Evolutionary conservation across 345 rosid species (phyloP).

Genomic region (Salix koriyanagi): DNA sequence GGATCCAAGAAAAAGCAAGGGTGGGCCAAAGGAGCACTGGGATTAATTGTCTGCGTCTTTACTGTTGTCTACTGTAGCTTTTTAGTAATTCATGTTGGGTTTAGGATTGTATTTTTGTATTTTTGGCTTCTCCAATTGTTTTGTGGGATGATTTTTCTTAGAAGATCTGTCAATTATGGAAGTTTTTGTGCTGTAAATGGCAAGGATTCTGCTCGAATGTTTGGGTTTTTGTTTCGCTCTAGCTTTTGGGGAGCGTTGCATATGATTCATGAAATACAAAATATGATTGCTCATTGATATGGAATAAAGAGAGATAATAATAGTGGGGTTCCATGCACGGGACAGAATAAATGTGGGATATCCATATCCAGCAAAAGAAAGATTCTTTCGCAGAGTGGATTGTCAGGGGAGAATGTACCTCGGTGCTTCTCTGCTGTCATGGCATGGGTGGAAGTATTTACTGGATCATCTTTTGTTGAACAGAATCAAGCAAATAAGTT

Average conservation of each 20-base stretch:
- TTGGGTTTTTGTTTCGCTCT: background rate
- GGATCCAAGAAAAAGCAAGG: conserved; percentile 32
- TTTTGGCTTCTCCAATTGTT: background rate
- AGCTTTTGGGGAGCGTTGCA: background rate
- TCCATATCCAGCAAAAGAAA: conserved; percentile 16
- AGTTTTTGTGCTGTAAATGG: background rate
- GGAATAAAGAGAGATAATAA: conserved; percentile 21
- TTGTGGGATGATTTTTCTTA: background rate
- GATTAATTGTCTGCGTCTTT: conserved; percentile 55
- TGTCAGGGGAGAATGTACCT: background rate
- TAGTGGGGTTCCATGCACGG: conserved; percentile 9
- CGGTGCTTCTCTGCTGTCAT: conserved; percentile 2
- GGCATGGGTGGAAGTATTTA: conserved; percentile 4
- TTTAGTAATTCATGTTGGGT: conserved; percentile 47
- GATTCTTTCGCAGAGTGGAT: conserved; percentile 9
- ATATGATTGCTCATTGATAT: conserved; percentile 5
- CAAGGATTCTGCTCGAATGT: background rate
- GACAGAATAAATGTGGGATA: conserved; percentile 11
- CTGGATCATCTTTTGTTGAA: background rate
- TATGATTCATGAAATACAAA: background rate
- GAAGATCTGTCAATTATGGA: background rate
- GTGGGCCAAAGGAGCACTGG: conserved; percentile 13
- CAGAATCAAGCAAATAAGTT: conserved; percentile 1
- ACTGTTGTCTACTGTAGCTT: conserved; percentile 31
- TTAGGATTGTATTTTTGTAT: conserved; percentile 9